These are phyloP conservation scores for Podila horticola DNA, from an alignment of 192 early-diverging fungal genomes.

Conservation along the genomic window DNA sequence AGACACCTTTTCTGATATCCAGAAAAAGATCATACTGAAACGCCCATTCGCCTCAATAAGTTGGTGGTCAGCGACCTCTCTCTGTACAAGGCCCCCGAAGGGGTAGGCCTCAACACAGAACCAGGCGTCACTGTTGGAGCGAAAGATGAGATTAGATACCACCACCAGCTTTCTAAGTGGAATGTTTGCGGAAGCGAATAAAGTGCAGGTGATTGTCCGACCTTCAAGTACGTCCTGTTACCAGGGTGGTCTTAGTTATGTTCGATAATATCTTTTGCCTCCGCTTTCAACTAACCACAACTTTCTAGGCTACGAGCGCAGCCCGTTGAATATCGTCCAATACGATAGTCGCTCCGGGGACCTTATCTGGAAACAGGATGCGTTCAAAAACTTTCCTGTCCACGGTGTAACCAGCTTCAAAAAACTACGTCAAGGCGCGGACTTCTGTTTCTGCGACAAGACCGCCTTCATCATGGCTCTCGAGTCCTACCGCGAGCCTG, in stretches of 20 bases:
- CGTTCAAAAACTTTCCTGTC: slow-evolving; percentile 31
- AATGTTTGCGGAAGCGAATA: slow-evolving; percentile 30
- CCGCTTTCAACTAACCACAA: slow-evolving; percentile 4
- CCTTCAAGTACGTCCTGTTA: slow-evolving; percentile 20
- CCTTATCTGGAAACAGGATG: slow-evolving; percentile 39
- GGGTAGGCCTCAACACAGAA: slow-evolving; percentile 12
- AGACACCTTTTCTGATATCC: slow-evolving; percentile 12
- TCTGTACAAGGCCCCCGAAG: slow-evolving; percentile 19
- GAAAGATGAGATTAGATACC: slow-evolving; percentile 16
- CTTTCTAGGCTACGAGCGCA: slow-evolving; percentile 17
- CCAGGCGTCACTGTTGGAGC: slow-evolving; percentile 23
- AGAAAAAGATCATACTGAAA: slow-evolving; percentile 3
- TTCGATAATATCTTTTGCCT: background rate
- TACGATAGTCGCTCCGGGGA: slow-evolving; percentile 31
- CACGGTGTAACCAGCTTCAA: slow-evolving; percentile 31
- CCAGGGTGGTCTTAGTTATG: background rate
- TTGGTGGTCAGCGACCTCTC: background rate
- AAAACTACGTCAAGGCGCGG: slow-evolving; percentile 16
- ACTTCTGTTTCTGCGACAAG: slow-evolving; percentile 40
- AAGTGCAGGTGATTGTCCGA: slow-evolving; percentile 29
- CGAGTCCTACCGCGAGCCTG: slow-evolving; percentile 20
- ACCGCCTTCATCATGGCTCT: slow-evolving; percentile 37
- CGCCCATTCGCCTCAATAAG: background rate
- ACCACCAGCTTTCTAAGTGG: slow-evolving; percentile 20
- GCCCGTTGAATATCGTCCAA: slow-evolving; percentile 20